phyloP scores from a whole-genome alignment of 805 yeast species.

The Sungouiozyma ichnusensis region DNA sequence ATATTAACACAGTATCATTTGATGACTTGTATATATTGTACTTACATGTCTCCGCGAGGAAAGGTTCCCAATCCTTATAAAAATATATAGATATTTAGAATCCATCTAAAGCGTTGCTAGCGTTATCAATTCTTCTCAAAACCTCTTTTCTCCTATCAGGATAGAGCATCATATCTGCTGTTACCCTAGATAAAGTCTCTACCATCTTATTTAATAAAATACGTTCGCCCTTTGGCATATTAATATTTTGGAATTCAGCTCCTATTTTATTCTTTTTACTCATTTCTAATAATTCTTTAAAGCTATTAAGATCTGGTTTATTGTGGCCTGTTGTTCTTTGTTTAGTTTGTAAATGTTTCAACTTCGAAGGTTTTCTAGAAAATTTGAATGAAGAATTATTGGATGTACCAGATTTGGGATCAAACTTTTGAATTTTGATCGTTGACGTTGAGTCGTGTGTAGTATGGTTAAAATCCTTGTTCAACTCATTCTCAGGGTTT shows the following conservation, averaged over 20 bases:
- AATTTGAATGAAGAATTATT: neutral
- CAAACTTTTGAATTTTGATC: neutral
- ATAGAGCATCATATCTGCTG: slow-evolving; percentile 84
- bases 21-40: neutral
- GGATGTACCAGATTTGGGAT: neutral
- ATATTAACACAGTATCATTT: slow-evolving; percentile 6
- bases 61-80: neutral
- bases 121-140: slow-evolving; percentile 65
- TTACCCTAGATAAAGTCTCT: slow-evolving; percentile 71
- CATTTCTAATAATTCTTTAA: slow-evolving; percentile 28
- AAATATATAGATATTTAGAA: slow-evolving; percentile 25
- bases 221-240: slow-evolving; percentile 65
- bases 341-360: neutral
- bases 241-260: slow-evolving; percentile 60
- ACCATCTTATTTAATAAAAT: slow-evolving; percentile 74
- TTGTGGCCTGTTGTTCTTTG: slow-evolving; percentile 3
- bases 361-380: neutral
- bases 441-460: neutral
- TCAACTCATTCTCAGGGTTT: neutral
- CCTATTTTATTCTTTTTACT: slow-evolving; percentile 34
- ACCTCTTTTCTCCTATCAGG: slow-evolving; percentile 73
- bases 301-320: slow-evolving; percentile 25
- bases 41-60: neutral
- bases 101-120: slow-evolving; percentile 79
- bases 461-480: neutral